Base-by-base conservation (phyloP, 2,329 filamentous ascomycete species). In the Colletotrichum falcatum region DNA sequence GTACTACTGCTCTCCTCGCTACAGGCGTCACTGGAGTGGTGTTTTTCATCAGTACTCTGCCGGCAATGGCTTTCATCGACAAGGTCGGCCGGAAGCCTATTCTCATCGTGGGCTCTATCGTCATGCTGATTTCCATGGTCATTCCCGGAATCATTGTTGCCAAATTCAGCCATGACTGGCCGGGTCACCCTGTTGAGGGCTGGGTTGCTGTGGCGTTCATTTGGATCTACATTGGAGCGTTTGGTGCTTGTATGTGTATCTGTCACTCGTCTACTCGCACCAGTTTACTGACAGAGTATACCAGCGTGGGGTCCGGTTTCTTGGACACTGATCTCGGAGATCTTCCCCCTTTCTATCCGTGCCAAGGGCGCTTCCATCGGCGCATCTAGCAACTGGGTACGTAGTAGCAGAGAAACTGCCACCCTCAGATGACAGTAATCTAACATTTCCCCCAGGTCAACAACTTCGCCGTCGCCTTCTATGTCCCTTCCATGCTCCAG, bases 21-120 rank as follows among this genome's bases (percentile, higher is more conserved):
- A 91, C 89, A 1, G 89, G 89, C 28, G 86, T 91, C 61, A 90
- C 89, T 70, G 89, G 89, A 35, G 86, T 90, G 2, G 86, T 90
- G 70, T 74, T 84, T 66, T 77, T 82, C 33, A 42, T 76, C 4
- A 76, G 75, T 12, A 79, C 81, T 1, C 74, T 79, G n/a, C 71
- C 80, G 18, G 79, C 79, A n/a, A 71, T 73, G 55, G 44, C 26
- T 16, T 75, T 84, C 2, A 83, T 83, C 37, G 82, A 84, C 48
- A 78, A 79, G 11, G 78, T 83, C 6, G 82, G 82, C 5, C 79
- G 81, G 30, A 82, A 82, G 73, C 80, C 81, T 4, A 78, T 82
- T 73, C 73, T 83, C 1, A 74, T 80, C 11, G 76, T 76, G 5
- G 82, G 82, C 0, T 82, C 81, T 0, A 65, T 78, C 1, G 77